Evolutionary conservation across 257 asterid genomes (phyloP), one percentile per base, ranked within the genome.

Genomic region (Avicennia marina): DNA sequence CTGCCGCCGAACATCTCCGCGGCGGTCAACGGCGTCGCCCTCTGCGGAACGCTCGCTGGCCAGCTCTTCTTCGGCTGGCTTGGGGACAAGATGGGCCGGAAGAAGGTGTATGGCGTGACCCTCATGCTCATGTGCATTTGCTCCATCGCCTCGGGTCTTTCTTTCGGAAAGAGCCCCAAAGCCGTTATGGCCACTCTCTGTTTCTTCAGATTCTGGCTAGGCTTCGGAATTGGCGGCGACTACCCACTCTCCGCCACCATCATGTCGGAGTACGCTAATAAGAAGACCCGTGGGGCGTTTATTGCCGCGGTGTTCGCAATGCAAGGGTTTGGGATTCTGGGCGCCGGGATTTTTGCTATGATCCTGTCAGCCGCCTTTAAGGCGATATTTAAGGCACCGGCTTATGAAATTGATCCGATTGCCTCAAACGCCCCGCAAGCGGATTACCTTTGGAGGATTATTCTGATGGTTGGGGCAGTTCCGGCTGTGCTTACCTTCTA

Each of bases 181-280:
- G 36, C 75, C 0, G 77, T 70, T 2, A 77, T 77, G 83, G 9
- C 78, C 8, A 77, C 83, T 1, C 80, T 77, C 29, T 77, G 83
- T 27, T 77, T 77, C 72, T 77, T 77, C 58, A 57, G 82, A 0
- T 76, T 76, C 48, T 76, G 83, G 83, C 74, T 77, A 6, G 83
- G 83, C 11, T 68, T 76, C 32, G 82, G 82, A 12, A 76, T 76
- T 1, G 82, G 82, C 4, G 82, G 82, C 18, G 82, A 76, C 34
- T 76, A 76, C 74, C 82, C 82, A 1, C 78, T 76, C 38, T 76
- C 82, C 24, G 82, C 83, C 10, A 77, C 83, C 24, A 77, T 77
- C 41, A 77, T 77, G 83, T 77, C 83, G 1, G 83, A 77, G 53
- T 77, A 77, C n/a, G n/a, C n/a, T n/a, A n/a, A n/a, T n/a, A n/a